These are phyloP conservation scores for Quercus tomentella DNA, from an alignment of 331 rosid genomes.

Conservation along the genomic window DNA sequence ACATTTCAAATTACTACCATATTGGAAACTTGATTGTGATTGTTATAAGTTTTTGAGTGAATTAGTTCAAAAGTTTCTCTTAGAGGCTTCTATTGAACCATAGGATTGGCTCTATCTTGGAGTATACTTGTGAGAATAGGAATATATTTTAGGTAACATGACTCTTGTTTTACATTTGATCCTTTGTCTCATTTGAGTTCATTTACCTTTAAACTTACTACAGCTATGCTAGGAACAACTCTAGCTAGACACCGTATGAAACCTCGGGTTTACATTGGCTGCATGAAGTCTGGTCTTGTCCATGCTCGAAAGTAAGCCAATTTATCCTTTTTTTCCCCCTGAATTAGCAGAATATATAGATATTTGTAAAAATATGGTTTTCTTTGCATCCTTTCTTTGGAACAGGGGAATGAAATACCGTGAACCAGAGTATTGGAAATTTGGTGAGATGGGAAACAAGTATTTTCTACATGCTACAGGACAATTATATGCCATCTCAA, in stretches of 20 bases:
- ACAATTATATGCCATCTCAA: conserved; percentile 80
- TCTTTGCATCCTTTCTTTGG: conserved; percentile 8
- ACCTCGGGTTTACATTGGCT: conserved; percentile 75
- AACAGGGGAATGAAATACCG: conserved; percentile 83
- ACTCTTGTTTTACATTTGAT: background rate
- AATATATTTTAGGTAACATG: background rate
- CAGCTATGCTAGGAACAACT: conserved; percentile 75
- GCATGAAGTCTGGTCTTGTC: conserved; percentile 98
- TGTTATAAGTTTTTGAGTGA: background rate
- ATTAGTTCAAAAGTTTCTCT: no score
- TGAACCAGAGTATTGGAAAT: conserved; percentile 95
- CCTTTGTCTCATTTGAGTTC: background rate
- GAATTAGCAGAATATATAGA: background rate
- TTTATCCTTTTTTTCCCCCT: background rate
- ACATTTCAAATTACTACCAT: background rate
- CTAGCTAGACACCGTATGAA: conserved; percentile 51
- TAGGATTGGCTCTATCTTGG: no score
- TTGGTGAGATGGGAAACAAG: conserved; percentile 79
- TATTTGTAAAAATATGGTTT: conserved; percentile 12
- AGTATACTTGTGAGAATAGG: no score
- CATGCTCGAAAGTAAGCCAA: conserved; percentile 73
- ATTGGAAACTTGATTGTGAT: background rate
- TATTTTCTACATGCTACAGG: conserved; percentile 95
- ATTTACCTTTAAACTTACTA: conserved; percentile 10
- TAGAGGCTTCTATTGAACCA: no score